These are phyloP conservation scores for Cinnamomum micranthum DNA, from an alignment of 164 flowering plant species.

Conservation along the genomic window DNA sequence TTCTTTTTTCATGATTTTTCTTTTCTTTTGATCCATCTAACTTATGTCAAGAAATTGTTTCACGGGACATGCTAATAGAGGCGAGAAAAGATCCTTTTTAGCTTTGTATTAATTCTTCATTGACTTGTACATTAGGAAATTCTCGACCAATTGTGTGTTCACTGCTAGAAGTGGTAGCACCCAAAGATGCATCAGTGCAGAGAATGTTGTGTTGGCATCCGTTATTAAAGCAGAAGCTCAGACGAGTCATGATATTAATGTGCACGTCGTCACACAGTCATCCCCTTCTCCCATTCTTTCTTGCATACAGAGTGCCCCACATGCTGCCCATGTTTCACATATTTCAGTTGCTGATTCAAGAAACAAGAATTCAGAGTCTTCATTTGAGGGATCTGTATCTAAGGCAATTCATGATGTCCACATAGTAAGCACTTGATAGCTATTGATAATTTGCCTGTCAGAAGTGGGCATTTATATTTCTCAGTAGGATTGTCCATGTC, in stretches of 20 bases:
- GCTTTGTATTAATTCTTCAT: neutral
- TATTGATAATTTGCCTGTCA: neutral
- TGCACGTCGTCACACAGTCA: conserved; percentile 41
- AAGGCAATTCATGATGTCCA: conserved; percentile 46
- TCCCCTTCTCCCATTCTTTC: conserved; percentile 53
- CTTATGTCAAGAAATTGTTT: neutral
- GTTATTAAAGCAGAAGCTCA: conserved; percentile 10
- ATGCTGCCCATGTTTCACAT: conserved; percentile 34
- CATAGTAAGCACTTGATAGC: conserved; percentile 43
- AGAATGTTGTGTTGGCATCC: conserved; percentile 21
- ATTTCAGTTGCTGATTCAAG: conserved; percentile 27
- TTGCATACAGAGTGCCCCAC: conserved; percentile 35
- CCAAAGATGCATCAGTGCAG: conserved; percentile 2
- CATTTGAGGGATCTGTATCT: conserved; percentile 17
- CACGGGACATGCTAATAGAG: neutral
- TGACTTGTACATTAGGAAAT: conserved; percentile 3
- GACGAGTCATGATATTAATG: conserved; percentile 9
- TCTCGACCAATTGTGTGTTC: neutral
- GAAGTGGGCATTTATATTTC: neutral
- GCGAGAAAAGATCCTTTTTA: neutral
- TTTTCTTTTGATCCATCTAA: too few species aligned
- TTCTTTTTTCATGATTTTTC: too few species aligned
- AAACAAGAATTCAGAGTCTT: conserved; percentile 12
- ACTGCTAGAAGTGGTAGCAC: neutral
- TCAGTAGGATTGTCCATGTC: neutral